Evolutionary conservation across 2,329 filamentous ascomycete species (phyloP).

Genomic region (Fusarium xylarioides): DNA sequence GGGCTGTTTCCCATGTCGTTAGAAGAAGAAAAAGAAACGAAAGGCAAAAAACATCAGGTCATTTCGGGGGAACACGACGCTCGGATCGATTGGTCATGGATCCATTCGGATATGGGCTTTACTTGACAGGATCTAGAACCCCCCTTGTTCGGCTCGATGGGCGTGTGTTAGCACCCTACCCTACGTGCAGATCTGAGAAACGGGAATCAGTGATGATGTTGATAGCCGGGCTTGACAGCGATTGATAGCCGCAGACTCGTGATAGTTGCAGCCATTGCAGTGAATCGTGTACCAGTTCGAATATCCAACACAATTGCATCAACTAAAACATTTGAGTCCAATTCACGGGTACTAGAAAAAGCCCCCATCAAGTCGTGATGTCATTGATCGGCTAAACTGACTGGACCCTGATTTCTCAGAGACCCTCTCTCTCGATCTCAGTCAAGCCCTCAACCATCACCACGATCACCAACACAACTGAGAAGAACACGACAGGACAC

Average conservation of each 20-base stretch:
- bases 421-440: constrained; percentile 11
- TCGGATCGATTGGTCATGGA: background rate
- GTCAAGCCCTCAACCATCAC: background rate
- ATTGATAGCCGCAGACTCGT: background rate
- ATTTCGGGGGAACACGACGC: background rate
- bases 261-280: background rate
- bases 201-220: background rate
- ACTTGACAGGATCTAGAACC: constrained; percentile 23
- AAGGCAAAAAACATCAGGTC: constrained; percentile 20
- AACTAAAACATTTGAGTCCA: background rate
- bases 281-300: background rate
- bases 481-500: background rate
- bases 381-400: constrained; percentile 13
- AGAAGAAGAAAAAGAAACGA: constrained; percentile 1
- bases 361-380: constrained; percentile 15
- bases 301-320: background rate
- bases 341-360: background rate
- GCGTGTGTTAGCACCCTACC: constrained; percentile 26
- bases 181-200: constrained; percentile 34
- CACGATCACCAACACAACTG: constrained; percentile 4
- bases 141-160: constrained; percentile 24
- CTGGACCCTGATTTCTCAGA: constrained; percentile 28
- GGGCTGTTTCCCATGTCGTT: constrained; percentile 7
- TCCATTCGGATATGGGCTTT: background rate
- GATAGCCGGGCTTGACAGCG: background rate